Base-by-base conservation (phyloP, 2,329 filamentous ascomycete species). In the Sclerotinia glacialis region DNA sequence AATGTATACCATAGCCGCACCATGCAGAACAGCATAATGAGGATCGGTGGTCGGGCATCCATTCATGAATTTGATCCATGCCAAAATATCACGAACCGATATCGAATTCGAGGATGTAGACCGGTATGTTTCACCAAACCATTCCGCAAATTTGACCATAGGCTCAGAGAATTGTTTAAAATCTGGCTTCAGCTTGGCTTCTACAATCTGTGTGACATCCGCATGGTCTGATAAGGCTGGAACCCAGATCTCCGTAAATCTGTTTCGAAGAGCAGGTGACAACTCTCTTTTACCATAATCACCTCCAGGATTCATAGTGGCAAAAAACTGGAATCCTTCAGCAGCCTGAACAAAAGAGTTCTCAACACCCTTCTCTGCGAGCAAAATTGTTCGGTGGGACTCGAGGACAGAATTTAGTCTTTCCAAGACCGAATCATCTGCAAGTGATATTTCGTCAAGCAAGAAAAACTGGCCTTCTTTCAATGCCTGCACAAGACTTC, bases 241-340 rank as follows among this genome's bases (percentile, higher is more conserved):
- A 0, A 98, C 95, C 95, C 95, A 99, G 11, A 99, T 97, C 78
- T 99, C 95, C 0, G 95, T 99, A 77, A 99, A 97, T 68, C 95
- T 91, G 76, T 99, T 99, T 55, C 95, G 86, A 68, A 99, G 81
- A 18, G 95, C 96, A 3, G 95, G 95, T 0, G 95, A 99, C 16
- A 99, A 84, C 77, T 99, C 95, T 72, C 94, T 92, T 80, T 99
- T 99, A 71, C 95, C 95, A 77, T 98, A 99, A 76, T 99, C 95
- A 55, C 96, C 95, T 61, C 96, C 96, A 11, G 95, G 95, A 72
- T 99, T 99, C 95, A 99, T 99, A 0, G 95, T 99, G 4, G 95
- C 94, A 68, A 99, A 86, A 78, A 99, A 97, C 74, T 99, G 93
- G 78, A 98, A 99, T 0, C 90, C 91, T 50, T 89, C 83, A 14